These are phyloP conservation scores for Populus hybrid DNA, from an alignment of 441 rosid genomes.

Conservation along the genomic window DNA sequence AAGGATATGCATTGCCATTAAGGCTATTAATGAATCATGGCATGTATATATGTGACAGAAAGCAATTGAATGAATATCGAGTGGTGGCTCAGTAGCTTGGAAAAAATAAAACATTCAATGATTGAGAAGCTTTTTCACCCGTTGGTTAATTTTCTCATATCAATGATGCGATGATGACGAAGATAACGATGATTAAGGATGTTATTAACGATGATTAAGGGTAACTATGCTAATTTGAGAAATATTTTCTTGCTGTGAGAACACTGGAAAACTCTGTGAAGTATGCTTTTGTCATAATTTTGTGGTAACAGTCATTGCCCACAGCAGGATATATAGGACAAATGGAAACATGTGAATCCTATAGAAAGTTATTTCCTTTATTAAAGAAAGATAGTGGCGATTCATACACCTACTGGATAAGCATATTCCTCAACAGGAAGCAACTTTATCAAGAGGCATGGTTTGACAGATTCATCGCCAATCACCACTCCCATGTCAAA, in stretches of 20 bases:
- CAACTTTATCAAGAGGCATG: not conserved
- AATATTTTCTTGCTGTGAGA: too few species aligned
- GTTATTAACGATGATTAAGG: not conserved
- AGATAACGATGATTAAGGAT: not conserved
- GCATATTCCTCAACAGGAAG: not conserved
- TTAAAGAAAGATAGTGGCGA: slow-evolving; percentile 1
- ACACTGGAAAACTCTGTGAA: too few species aligned
- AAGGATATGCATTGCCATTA: not conserved
- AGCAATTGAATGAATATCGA: slow-evolving; percentile 1
- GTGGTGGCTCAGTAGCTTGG: not conserved
- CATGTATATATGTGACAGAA: not conserved
- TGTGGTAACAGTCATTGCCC: not conserved
- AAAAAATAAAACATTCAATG: not conserved
- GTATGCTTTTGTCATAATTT: not conserved
- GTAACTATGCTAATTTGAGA: too few species aligned
- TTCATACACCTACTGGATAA: slow-evolving; percentile 1
- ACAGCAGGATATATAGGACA: not conserved
- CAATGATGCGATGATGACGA: slow-evolving; percentile 18
- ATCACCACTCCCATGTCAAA: not conserved
- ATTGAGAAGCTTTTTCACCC: slow-evolving; percentile 16
- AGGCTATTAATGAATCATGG: not conserved
- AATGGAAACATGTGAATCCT: slow-evolving; percentile 5
- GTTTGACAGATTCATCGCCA: not conserved
- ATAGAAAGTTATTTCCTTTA: not conserved
- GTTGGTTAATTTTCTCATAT: not conserved